Percentiles rank a stretch among this genome's conserved stretches.
These are phyloP conservation scores for Trichoderma aggressivum DNA, from an alignment of 2,329 filamentous ascomycete genomes.

Conservation along the genomic window DNA sequence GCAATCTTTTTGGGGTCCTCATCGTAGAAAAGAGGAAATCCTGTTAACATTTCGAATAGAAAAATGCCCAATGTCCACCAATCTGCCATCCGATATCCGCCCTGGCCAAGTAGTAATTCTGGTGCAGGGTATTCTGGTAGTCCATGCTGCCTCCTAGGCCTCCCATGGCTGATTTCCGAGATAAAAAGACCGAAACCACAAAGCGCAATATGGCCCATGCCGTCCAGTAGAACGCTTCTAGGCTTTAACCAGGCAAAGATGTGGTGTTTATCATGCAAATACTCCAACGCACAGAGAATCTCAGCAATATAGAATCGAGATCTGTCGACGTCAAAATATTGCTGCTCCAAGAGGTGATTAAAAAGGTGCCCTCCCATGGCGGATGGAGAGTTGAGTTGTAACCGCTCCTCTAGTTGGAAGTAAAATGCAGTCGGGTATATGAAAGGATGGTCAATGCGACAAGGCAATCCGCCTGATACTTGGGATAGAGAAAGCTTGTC, in stretches of 20 bases:
- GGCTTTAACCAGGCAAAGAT: constrained; percentile 66
- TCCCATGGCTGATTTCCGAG: constrained; percentile 90
- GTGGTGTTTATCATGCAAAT: constrained; percentile 85
- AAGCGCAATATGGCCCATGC: constrained; percentile 83
- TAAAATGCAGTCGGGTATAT: constrained; percentile 69
- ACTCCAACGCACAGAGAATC: constrained; percentile 81
- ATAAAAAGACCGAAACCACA: constrained; percentile 92
- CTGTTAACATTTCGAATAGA: constrained; percentile 92
- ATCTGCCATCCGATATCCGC: constrained; percentile 88
- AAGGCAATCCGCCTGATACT: background rate
- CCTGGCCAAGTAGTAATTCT: constrained; percentile 77
- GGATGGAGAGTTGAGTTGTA: constrained; percentile 73
- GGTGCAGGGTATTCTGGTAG: constrained; percentile 90
- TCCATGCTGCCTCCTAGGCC: constrained; percentile 62
- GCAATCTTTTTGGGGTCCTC: background rate
- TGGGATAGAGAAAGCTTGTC: background rate
- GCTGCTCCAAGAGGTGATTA: constrained; percentile 83
- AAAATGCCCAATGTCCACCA: constrained; percentile 92
- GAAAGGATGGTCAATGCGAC: constrained; percentile 89
- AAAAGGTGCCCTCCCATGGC: constrained; percentile 89
- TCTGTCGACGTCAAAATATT: constrained; percentile 85
- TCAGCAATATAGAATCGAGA: constrained; percentile 88
- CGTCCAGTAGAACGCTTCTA: constrained; percentile 85
- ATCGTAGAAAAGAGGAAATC: constrained; percentile 86
- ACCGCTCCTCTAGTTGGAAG: background rate